Base-by-base conservation (phyloP, 352 stramenopile species). In the Pythium dissotocum region DNA sequence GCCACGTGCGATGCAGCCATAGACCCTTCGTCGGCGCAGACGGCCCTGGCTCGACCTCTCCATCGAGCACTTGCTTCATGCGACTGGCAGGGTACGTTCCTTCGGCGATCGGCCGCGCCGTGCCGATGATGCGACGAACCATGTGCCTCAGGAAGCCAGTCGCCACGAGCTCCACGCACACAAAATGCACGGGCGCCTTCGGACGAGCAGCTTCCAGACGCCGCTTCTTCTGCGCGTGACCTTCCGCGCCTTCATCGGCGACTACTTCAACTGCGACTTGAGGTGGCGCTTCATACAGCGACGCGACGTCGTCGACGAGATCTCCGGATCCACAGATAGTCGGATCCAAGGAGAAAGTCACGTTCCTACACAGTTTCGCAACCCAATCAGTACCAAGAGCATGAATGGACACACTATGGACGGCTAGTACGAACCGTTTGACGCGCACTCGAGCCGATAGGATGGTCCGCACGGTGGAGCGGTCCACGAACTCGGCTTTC, bases 101-200 rank as follows among this genome's bases (percentile, higher is more conserved):
- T 77, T 94, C 86, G n/a, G 76, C 86, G 67, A 96, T 93, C 5
- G 78, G 84, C 9, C 88, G 83, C 44, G 91, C 57, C 7, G 85
- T 96, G 49, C 88, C 88, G 13, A 96, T 78, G 67, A 96, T 96
- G 6, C 88, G 85, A 10, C 88, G 85, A 66, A 96, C 85, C 88
- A 96, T 96, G 73, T 96, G 88, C 13, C 88, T 72, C n/a, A 96
- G 67, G 61, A 96, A 96, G 5, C 88, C 88, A 51, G 89, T 94
- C 30, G 86, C 88, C 44, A 92, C 70, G 26, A 96, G 74, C 73
- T 96, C 88, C 26, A 96, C 77, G 68, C 88, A 96, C 33, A 94
- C 77, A 44, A 90, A 93, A 60, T 94, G 77, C n/a, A 91, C 78
- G 0, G 79, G 75, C 0, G 60, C 40, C 10, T 32, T 58, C 4